These are phyloP conservation scores for Chaetomium tenue DNA, from an alignment of 495 filamentous ascomycete species.

Conservation along the genomic window DNA sequence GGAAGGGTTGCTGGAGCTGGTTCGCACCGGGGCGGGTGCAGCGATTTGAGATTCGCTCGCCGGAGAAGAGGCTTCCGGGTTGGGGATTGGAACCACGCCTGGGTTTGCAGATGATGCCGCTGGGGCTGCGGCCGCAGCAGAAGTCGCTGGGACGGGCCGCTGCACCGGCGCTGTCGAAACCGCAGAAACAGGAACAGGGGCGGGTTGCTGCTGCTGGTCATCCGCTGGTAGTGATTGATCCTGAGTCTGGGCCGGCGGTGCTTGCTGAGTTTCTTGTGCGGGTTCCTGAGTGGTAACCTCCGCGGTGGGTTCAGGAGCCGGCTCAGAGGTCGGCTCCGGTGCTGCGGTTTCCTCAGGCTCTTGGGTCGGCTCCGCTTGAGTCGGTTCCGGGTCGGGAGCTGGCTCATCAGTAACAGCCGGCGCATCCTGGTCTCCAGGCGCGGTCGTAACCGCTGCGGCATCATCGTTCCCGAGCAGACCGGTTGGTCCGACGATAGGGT, in stretches of 20 bases:
- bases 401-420: background rate
- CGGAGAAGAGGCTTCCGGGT: background rate
- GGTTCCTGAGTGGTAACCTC: slow-evolving; percentile 16
- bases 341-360: slow-evolving; percentile 20
- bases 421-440: background rate
- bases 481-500: slow-evolving; percentile 13
- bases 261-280: background rate
- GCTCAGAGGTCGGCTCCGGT: slow-evolving; percentile 7
- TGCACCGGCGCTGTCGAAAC: slow-evolving; percentile 1
- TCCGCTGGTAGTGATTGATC: background rate
- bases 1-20: background rate
- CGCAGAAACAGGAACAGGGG: slow-evolving; percentile 5
- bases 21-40: background rate
- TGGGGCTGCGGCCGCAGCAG: slow-evolving; percentile 7
- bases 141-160: background rate
- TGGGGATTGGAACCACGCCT: background rate
- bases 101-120: background rate
- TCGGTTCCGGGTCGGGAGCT: slow-evolving; percentile 13
- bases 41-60: background rate
- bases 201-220: slow-evolving; percentile 14
- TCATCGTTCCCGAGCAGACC: background rate
- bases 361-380: slow-evolving; percentile 8
- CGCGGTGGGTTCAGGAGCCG: background rate
- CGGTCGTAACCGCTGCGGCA: background rate
- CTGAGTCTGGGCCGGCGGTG: background rate